These are phyloP conservation scores for Calocybe cyanea DNA, from an alignment of 768 basidiomycete genomes.

Conservation along the genomic window DNA sequence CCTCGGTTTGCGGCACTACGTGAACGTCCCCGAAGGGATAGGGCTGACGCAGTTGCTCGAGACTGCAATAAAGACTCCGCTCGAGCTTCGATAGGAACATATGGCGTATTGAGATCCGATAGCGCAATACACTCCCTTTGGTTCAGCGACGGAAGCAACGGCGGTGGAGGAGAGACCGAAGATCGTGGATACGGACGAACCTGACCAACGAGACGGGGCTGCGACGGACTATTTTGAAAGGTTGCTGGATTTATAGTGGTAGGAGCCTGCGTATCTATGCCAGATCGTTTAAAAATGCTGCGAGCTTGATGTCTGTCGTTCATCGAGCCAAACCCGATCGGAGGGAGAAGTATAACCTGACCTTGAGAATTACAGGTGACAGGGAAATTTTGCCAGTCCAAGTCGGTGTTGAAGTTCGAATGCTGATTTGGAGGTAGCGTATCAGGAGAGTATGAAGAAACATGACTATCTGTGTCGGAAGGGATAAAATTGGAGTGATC, in stretches of 20 bases:
- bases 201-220: neutral
- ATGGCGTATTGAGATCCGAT: conserved; percentile 17
- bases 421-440: conserved; percentile 9
- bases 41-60: no score
- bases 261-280: conserved; percentile 3
- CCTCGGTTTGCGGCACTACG: conserved; percentile 1
- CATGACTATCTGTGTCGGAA: conserved; percentile 14
- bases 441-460: conserved; percentile 10
- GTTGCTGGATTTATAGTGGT: conserved; percentile 7
- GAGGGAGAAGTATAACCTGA: conserved; percentile 6
- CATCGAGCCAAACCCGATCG: conserved; percentile 6
- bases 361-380: conserved; percentile 8
- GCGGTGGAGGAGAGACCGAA: conserved; percentile 2
- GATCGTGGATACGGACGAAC: conserved; percentile 5
- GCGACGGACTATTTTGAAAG: conserved; percentile 5
- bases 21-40: conserved; percentile 3
- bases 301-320: conserved; percentile 2
- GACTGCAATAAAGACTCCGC: no score
- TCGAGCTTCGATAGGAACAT: conserved; percentile 8
- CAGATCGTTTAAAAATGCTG: conserved; percentile 3
- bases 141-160: conserved; percentile 1
- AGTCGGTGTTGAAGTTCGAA: conserved; percentile 5
- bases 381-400: conserved; percentile 10
- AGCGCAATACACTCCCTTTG: conserved; percentile 13
- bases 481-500: conserved; percentile 15